Conservation (phyloP, 164 flowering plant species). For the Protea cynaroides region DNA sequence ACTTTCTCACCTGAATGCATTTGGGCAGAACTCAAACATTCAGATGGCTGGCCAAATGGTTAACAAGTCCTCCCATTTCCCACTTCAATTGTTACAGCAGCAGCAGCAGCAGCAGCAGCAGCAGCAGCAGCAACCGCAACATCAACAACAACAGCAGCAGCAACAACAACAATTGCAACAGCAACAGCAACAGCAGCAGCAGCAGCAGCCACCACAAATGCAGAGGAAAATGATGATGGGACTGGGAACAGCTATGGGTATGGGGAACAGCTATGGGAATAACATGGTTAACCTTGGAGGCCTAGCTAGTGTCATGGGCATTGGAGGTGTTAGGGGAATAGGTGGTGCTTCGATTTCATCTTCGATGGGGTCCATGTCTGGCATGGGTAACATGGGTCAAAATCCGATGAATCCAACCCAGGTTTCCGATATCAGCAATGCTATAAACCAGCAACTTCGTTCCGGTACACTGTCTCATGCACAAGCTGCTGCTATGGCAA, state of each 20-base stretch:
- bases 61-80: conserved; percentile 49
- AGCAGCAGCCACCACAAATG: conserved; percentile 43
- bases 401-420: conserved; percentile 49
- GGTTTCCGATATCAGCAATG: conserved; percentile 34
- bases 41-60: conserved; percentile 53
- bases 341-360: conserved; percentile 61
- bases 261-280: conserved; percentile 55
- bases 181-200: conserved; percentile 27
- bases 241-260: conserved; percentile 50
- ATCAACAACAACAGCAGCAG: conserved; percentile 12
- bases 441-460: conserved; percentile 52
- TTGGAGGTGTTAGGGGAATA: conserved; percentile 62
- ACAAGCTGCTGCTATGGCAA: conserved; percentile 37
- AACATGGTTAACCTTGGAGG: conserved; percentile 64
- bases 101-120: conserved; percentile 42
- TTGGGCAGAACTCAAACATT: conserved; percentile 52
- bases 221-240: conserved; percentile 72
- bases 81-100: conserved; percentile 60
- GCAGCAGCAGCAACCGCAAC: conserved; percentile 7
- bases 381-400: conserved; percentile 56
- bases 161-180: conserved; percentile 34
- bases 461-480: conserved; percentile 27
- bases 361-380: conserved; percentile 51
- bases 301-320: conserved; percentile 50
- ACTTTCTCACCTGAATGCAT: conserved; percentile 43